A percentile compares a stretch with the other conserved stretches of the same genome.
Conservation (phyloP, 1,139 yeast genomes). For the Scheffersomyces insectosa region DNA sequence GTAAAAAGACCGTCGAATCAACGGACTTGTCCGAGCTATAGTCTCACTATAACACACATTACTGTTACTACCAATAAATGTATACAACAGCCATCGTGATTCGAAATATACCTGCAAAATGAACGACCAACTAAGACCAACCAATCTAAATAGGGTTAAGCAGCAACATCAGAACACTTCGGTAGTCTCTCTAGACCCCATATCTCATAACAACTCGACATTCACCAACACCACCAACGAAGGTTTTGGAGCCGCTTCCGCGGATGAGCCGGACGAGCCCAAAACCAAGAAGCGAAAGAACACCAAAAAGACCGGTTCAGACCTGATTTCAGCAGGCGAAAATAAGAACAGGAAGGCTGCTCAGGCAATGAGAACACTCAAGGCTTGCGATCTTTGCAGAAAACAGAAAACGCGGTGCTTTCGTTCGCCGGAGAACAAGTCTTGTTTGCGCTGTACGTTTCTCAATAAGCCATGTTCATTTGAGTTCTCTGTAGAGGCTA, state of each 20-base stretch:
- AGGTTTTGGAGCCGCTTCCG: neutral
- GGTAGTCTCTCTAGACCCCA: too few relatives aligned
- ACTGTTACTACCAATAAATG: too few relatives aligned
- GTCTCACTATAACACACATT: too few relatives aligned
- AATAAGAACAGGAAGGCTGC: conserved; percentile 11
- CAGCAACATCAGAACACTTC: too few relatives aligned
- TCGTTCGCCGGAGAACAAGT: conserved; percentile 41
- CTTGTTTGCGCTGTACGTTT: conserved; percentile 59
- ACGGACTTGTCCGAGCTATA: too few relatives aligned
- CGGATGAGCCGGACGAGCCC: neutral
- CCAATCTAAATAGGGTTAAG: too few relatives aligned
- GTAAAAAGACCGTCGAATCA: too few relatives aligned
- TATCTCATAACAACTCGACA: neutral
- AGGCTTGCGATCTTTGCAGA: conserved; percentile 62
- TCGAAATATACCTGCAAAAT: too few relatives aligned
- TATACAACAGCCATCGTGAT: too few relatives aligned
- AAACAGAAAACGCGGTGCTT: conserved; percentile 66
- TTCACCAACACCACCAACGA: neutral
- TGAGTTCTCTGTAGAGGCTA: conserved; percentile 21
- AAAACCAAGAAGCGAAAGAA: conserved; percentile 1
- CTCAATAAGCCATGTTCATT: conserved; percentile 55
- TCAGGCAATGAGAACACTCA: conserved; percentile 48
- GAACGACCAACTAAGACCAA: too few relatives aligned
- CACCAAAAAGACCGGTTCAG: neutral
- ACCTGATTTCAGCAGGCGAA: conserved; percentile 2